phyloP scores from a whole-genome alignment of 768 basidiomycete species.

The Dioszegia crocea region DNA sequence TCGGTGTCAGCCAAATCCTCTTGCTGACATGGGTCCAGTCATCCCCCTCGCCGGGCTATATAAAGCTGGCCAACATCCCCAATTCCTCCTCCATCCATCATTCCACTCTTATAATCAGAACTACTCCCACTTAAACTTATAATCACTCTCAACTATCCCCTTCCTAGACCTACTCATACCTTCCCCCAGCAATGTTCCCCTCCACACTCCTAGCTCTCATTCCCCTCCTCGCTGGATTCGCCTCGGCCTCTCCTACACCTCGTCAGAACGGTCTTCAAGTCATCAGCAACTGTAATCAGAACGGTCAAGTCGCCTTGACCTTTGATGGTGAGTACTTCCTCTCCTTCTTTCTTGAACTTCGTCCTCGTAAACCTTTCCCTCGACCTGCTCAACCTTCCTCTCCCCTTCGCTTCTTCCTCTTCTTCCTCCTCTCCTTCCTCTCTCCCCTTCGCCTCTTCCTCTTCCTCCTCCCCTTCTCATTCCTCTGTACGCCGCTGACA shows the following conservation, averaged over 20 bases:
- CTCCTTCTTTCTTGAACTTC: background rate
- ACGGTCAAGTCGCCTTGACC: slow-evolving; percentile 45
- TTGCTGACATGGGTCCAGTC: no score
- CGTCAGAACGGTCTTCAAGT: slow-evolving; percentile 30
- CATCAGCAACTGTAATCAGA: slow-evolving; percentile 37
- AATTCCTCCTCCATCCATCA: no score
- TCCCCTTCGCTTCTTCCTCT: no score
- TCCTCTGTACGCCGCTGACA: no score
- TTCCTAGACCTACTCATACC: background rate
- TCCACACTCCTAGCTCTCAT: background rate
- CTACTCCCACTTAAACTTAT: no score
- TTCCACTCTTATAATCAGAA: background rate
- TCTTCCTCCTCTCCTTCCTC: background rate
- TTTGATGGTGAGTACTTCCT: slow-evolving; percentile 43
- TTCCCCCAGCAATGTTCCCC: background rate
- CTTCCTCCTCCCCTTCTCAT: background rate
- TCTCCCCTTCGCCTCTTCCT: no score
- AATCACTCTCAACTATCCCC: background rate
- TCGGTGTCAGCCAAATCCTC: no score
- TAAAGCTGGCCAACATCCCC: background rate
- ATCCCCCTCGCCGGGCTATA: no score
- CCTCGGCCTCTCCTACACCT: slow-evolving; percentile 4
- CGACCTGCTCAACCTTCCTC: no score
- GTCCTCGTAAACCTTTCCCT: no score
- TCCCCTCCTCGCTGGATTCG: background rate